Conservation (phyloP, 495 filamentous ascomycete genomes). For the Penicillium tannophilum region DNA sequence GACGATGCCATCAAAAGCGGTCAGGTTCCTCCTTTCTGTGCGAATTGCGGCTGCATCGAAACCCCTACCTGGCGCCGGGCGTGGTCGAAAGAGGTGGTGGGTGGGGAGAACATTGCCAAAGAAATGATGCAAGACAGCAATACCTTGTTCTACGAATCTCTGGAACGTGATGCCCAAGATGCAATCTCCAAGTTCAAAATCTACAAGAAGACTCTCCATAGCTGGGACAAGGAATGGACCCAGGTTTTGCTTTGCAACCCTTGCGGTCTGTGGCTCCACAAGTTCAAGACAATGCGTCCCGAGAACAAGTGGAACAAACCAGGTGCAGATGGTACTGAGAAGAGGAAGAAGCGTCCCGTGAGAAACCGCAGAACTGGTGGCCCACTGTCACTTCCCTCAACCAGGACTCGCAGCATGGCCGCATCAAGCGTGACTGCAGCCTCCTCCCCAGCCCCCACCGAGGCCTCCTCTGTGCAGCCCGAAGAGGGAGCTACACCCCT, state of each 20-base stretch:
- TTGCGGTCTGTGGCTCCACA: slow-evolving; percentile 91
- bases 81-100: slow-evolving; percentile 67
- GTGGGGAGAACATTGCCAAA: slow-evolving; percentile 62
- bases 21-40: slow-evolving; percentile 80
- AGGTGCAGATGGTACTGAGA: slow-evolving; percentile 33
- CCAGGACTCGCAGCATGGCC: slow-evolving; percentile 35
- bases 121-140: slow-evolving; percentile 67
- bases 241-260: slow-evolving; percentile 87
- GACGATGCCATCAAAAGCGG: slow-evolving; percentile 69
- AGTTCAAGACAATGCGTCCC: slow-evolving; percentile 82
- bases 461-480: slow-evolving; percentile 43
- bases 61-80: slow-evolving; percentile 95
- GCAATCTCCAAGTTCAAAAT: slow-evolving; percentile 64
- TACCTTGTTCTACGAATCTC: slow-evolving; percentile 62
- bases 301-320: slow-evolving; percentile 79
- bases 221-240: slow-evolving; percentile 64
- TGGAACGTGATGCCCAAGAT: slow-evolving; percentile 61
- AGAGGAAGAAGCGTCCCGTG: slow-evolving; percentile 46
- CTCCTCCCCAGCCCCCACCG: slow-evolving; percentile 47
- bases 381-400: slow-evolving; percentile 33
- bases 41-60: slow-evolving; percentile 91
- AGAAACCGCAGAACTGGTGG: slow-evolving; percentile 38
- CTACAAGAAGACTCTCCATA: slow-evolving; percentile 74
- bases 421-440: slow-evolving; percentile 31
- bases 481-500: slow-evolving; percentile 43